Base-by-base conservation (phyloP, 768 basidiomycete genomes). In the Lentinula raphanica region DNA sequence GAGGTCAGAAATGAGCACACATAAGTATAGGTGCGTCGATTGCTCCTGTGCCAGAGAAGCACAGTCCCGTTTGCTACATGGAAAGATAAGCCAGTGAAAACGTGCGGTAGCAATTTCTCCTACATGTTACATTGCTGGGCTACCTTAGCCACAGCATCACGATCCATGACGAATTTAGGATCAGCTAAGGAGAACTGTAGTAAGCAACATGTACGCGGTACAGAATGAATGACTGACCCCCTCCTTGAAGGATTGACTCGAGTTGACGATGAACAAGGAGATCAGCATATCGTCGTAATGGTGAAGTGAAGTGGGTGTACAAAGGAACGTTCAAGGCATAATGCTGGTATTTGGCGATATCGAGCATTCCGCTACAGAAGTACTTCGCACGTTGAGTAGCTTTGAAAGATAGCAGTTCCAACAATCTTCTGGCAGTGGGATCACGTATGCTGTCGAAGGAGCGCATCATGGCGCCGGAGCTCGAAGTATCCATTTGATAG, bases 101-200 rank as follows among this genome's bases (percentile, higher is more conserved):
- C 56, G 19, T 63, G 40, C 38, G 2, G 3, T 32, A 3, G 19
- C 48, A 15, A 23, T 27, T 28, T 5, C 15, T 74, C 87, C 46
- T 68, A 95, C 91, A 96, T 95, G 68, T 98, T 98, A 72, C 95
- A 98, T 68, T 98, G 94, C 68, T 98, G 96, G 44, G 97, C 96
- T 21, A 97, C 84, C 74, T 98, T 98, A 27, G 95, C 94, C 32
- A 98, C 94, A 58, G 94, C 90, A 71, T 98, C 97, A 61, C 95
- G 90, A 67, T 99, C 97, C 92, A 98, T 94, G 36, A 84, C 85
- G 73, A 99, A 98, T 72, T 95, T 96, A 51, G 84, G 78, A 17
- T 96, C 95, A n/a, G 72, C 82, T 79, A 40, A 35, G 46, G 25
- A 46, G 38, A 61, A 40, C 64, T 39, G 58, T 58, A 48, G 2